Evolutionary conservation across 2,329 filamentous ascomycete genomes (phyloP).

Genomic region (Grosmannia serpens): DNA sequence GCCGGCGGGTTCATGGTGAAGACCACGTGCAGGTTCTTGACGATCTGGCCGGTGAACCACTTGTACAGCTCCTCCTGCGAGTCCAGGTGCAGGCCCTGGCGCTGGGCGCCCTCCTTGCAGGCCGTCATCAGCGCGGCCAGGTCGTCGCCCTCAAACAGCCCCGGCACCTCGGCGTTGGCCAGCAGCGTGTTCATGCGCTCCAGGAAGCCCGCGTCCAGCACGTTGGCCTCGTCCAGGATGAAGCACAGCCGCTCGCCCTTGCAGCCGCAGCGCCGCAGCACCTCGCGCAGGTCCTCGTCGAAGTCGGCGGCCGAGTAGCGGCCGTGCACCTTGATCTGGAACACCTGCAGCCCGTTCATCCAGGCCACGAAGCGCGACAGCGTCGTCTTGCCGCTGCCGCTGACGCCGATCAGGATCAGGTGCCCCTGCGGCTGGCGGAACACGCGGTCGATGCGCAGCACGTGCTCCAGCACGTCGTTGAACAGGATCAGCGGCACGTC

Average conservation of each 20-base stretch:
- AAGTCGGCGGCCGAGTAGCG: conserved; percentile 98
- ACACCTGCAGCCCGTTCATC: conserved; percentile 99
- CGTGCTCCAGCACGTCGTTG: conserved; percentile 97
- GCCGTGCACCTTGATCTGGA: conserved; percentile 99
- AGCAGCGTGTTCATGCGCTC: conserved; percentile 99
- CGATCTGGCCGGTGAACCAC: conserved; percentile 99
- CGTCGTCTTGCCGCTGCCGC: conserved; percentile 96
- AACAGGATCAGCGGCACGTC: conserved; percentile 98
- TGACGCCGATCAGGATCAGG: conserved; percentile 96
- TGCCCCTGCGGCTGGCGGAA: conserved; percentile 98
- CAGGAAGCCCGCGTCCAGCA: conserved; percentile 94
- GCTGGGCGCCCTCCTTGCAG: conserved; percentile 95
- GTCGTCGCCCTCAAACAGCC: conserved; percentile 97
- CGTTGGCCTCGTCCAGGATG: conserved; percentile 99
- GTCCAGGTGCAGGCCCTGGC: conserved; percentile 87
- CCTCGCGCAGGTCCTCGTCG: conserved; percentile 90
- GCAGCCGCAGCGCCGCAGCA: conserved; percentile 85
- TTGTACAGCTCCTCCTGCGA: conserved; percentile 99
- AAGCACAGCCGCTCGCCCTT: conserved; percentile 99
- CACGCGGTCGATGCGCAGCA: conserved; percentile 93
- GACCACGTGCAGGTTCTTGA: conserved; percentile 97
- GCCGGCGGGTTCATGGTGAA: conserved; percentile 97
- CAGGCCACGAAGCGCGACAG: conserved; percentile 95
- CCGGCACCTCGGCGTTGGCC: conserved; percentile 97
- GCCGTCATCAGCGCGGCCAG: conserved; percentile 98